Evolutionary conservation across 2,329 filamentous ascomycete genomes (phyloP).

Genomic region (Hawksworthiomyces lignivorus): DNA sequence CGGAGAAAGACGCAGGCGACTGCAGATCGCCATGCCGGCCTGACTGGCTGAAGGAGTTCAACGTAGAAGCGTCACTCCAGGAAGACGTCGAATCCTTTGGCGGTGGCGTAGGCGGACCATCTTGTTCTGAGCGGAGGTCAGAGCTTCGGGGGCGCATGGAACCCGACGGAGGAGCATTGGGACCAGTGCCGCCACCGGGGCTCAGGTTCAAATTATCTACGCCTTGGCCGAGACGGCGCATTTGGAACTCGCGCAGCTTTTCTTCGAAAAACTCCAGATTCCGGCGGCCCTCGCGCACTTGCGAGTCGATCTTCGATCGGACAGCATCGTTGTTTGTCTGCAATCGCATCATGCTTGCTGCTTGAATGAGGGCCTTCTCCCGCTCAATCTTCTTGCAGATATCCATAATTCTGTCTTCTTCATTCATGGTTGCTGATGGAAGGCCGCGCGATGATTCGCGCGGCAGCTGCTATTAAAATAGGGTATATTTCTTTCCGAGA

Average conservation of each 20-base stretch:
- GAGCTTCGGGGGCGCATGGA: conserved; percentile 37
- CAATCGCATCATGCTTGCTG: conserved; percentile 89
- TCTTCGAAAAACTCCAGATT: conserved; percentile 92
- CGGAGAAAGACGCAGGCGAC: conserved; percentile 3
- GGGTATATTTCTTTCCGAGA: no score
- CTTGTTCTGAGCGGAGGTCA: conserved; percentile 36
- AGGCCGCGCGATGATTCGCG: conserved; percentile 9
- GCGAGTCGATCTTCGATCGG: conserved; percentile 80
- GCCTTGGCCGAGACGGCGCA: conserved; percentile 64
- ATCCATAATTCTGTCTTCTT: conserved; percentile 61
- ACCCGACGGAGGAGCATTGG: conserved; percentile 8
- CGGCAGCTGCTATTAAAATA: no score
- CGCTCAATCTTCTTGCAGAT: conserved; percentile 97
- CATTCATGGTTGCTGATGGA: conserved; percentile 45
- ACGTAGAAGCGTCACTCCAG: conserved; percentile 43
- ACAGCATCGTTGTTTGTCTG: conserved; percentile 92
- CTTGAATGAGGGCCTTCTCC: conserved; percentile 90
- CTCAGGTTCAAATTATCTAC: conserved; percentile 60
- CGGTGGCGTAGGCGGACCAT: conserved; percentile 55
- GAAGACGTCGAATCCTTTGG: conserved; percentile 57
- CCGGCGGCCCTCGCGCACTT: conserved; percentile 86
- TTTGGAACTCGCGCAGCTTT: conserved; percentile 78
- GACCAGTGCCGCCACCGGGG: conserved; percentile 29
- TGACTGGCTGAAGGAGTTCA: conserved; percentile 50
- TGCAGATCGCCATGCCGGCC: conserved; percentile 54